These are phyloP conservation scores for Millerago galiae DNA, from an alignment of 805 yeast species.

Conservation along the genomic window DNA sequence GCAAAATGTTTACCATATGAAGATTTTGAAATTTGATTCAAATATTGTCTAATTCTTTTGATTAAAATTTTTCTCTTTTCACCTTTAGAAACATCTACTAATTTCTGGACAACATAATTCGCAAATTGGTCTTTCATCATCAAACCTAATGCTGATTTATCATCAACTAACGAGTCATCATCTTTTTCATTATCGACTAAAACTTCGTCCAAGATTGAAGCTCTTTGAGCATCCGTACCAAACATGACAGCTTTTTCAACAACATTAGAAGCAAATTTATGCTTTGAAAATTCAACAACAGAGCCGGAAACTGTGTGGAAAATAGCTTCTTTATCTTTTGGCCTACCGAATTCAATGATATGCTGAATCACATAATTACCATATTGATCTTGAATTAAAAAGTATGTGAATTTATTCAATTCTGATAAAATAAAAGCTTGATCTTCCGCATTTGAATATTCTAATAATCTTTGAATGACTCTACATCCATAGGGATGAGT, in stretches of 20 bases:
- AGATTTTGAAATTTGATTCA: constrained; percentile 64
- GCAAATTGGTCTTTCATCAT: constrained; percentile 99
- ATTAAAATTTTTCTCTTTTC: constrained; percentile 65
- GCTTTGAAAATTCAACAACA: constrained; percentile 82
- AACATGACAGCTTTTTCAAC: constrained; percentile 86
- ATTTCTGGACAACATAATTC: constrained; percentile 91
- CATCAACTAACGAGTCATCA: constrained; percentile 41
- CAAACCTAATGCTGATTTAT: constrained; percentile 65
- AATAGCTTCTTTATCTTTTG: constrained; percentile 53
- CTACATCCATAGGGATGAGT: constrained; percentile 98
- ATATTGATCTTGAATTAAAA: constrained; percentile 88
- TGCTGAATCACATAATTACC: constrained; percentile 98
- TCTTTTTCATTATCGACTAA: constrained; percentile 41
- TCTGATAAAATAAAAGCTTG: constrained; percentile 64
- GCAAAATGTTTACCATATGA: constrained; percentile 79
- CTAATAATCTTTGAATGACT: constrained; percentile 88
- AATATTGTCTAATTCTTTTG: constrained; percentile 68
- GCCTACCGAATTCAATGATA: constrained; percentile 77
- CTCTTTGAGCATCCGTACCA: constrained; percentile 60
- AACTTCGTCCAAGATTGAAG: constrained; percentile 58
- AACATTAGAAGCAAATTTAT: constrained; percentile 96
- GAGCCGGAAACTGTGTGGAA: constrained; percentile 62
- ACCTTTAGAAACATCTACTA: constrained; percentile 75
- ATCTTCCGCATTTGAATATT: constrained; percentile 61
- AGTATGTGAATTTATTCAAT: constrained; percentile 63